Conservation (phyloP, 169 alveolate genomes). For the Plasmodium knowlesi region DNA sequence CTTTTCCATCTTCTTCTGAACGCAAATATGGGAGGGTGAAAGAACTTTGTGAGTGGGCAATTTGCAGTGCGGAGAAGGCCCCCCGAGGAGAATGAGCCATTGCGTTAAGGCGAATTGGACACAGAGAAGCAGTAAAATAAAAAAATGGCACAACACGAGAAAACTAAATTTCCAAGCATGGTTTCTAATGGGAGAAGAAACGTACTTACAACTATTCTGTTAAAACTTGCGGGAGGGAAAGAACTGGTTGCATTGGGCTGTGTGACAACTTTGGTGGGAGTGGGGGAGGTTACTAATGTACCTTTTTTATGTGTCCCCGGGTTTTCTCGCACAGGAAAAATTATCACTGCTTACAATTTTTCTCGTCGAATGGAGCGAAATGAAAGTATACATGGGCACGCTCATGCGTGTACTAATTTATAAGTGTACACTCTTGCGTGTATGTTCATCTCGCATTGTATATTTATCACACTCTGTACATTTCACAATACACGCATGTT, state of each 20-base stretch:
- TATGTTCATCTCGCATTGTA: neutral
- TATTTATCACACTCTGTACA: neutral
- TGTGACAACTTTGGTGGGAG: neutral
- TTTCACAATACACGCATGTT: neutral
- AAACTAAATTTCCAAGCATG: neutral
- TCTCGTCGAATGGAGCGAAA: neutral
- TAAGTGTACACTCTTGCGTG: neutral
- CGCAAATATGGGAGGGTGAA: neutral
- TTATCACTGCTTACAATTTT: neutral
- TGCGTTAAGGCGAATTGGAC: neutral
- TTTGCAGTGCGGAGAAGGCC: neutral
- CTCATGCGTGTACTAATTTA: neutral
- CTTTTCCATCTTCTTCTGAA: slow-evolving; percentile 33
- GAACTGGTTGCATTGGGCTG: neutral
- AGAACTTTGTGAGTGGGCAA: neutral
- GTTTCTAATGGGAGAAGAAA: neutral
- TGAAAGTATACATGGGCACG: neutral
- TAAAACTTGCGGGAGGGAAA: neutral
- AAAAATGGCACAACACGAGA: neutral
- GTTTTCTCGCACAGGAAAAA: neutral
- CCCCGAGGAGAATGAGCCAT: neutral
- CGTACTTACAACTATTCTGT: slow-evolving; percentile 23
- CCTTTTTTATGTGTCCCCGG: slow-evolving; percentile 18
- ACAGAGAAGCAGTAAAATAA: neutral
- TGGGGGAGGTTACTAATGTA: neutral